Conservation (phyloP, 2,329 filamentous ascomycete species). For the Conoideocrella luteorostrata region DNA sequence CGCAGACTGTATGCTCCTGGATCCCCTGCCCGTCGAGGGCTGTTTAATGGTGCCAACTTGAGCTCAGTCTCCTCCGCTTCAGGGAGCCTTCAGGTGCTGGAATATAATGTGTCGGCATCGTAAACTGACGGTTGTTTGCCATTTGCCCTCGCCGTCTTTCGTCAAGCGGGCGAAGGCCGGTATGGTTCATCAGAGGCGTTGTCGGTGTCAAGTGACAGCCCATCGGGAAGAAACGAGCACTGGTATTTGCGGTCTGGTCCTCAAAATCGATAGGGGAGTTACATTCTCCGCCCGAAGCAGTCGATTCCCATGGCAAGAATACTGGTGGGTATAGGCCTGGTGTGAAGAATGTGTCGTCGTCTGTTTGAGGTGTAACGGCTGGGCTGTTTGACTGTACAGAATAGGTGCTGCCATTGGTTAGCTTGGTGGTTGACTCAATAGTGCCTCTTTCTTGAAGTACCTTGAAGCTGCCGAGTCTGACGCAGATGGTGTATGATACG, state of each 20-base stretch:
- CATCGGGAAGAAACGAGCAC: neutral
- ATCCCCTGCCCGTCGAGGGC: no score
- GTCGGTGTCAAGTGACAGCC: neutral
- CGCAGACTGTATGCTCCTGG: no score
- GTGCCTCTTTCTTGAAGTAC: no score
- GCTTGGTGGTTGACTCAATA: no score
- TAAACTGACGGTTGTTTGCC: neutral
- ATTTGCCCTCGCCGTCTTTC: neutral
- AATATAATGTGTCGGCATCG: neutral
- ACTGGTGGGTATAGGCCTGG: neutral
- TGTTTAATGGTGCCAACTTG: neutral
- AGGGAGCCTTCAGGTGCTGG: neutral
- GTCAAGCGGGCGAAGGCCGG: neutral
- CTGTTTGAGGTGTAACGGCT: neutral
- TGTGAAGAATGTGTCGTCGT: conserved; percentile 3
- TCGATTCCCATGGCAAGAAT: neutral
- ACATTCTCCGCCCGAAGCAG: neutral
- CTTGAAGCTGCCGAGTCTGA: neutral
- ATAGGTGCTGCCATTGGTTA: neutral
- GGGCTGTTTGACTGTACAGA: neutral
- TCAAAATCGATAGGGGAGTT: neutral
- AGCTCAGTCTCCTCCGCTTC: neutral
- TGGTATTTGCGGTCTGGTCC: neutral
- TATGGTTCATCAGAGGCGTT: neutral
- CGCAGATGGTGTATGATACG: neutral